Base-by-base conservation (phyloP, 2,329 filamentous ascomycete species). In the Exophiala viscosa region DNA sequence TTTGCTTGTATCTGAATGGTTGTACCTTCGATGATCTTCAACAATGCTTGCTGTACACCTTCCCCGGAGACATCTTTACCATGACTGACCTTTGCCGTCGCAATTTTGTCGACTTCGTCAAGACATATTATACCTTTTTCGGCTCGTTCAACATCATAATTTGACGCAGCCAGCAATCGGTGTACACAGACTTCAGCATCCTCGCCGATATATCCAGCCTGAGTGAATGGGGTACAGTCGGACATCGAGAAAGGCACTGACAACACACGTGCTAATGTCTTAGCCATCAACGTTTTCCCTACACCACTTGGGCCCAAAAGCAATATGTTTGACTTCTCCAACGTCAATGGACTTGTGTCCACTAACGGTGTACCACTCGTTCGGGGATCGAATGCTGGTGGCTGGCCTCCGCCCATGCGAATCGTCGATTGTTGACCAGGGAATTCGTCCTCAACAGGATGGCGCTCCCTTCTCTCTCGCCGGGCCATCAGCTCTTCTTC, bases 41-140 rank as follows among this genome's bases (percentile, higher is more conserved):
- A 73, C 4, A 99, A 76, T 5, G 93, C 92, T 71, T 99, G 93
- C 66, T 99, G 93, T 0, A 97, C 93, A 48, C 93, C 93, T 74
- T 97, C 93, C 17, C 93, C 93, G 14, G 91, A 88, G 2, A 99
- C 93, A 65, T 99, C 93, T 62, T 95, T 88, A 15, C 91, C 92
- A 55, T 95, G 90, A 55, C 83, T 84, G 13, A 91, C 87, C 67
- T 93, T 92, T 20, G 89, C 84, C 34, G 88, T 88, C 1, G 93
- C 91, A 53, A 97, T 91, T 73, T 99, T 99, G 75, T 99, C 93
- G 50, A 99, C 90, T 72, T 99, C 93, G 63, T 99, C 93, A 15
- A 99, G 77, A 50, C 95, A 93, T 42, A 99, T 90, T 50, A 99
- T 97, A 4, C 93, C 93, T 48, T 88, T 83, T 67, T 99, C 92